A percentile compares a stretch with the other conserved stretches of the same genome.
Evolutionary conservation across 2,329 filamentous ascomycete species (phyloP).

Genomic region (Alternaria brassicae): DNA sequence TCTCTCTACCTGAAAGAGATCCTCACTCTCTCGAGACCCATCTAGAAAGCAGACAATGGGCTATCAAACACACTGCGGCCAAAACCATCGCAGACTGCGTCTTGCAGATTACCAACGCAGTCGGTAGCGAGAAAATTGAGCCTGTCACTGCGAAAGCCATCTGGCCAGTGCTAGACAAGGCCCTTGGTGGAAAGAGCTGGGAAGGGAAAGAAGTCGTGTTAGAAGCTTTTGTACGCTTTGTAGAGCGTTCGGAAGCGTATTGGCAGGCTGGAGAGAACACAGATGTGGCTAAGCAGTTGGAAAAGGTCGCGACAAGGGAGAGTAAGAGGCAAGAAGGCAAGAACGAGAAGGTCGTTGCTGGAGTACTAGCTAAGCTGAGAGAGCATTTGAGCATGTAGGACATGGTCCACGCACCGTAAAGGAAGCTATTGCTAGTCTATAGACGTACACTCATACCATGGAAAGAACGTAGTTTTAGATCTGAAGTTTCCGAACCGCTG

Average conservation of each 20-base stretch:
- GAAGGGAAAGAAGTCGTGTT: conserved; percentile 87
- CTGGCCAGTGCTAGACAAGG: conserved; percentile 85
- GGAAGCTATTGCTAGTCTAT: not conserved
- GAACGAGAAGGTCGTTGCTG: conserved; percentile 59
- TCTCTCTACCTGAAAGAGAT: conserved; percentile 87
- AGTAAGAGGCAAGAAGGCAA: conserved; percentile 88
- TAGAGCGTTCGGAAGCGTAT: conserved; percentile 67
- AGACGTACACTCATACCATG: not conserved
- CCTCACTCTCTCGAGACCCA: conserved; percentile 70
- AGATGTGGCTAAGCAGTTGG: conserved; percentile 67
- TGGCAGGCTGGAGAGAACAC: conserved; percentile 65
- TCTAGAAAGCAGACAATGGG: conserved; percentile 84
- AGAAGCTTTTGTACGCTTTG: conserved; percentile 78
- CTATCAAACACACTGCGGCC: conserved; percentile 85
- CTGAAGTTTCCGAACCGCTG: not conserved
- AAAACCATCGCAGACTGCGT: conserved; percentile 79
- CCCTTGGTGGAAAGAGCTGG: conserved; percentile 88
- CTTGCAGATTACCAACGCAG: conserved; percentile 65
- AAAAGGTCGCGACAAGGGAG: conserved; percentile 76
- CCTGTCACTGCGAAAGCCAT: conserved; percentile 67
- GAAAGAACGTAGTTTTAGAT: not conserved
- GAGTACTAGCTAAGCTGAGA: conserved; percentile 27
- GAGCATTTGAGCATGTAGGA: conserved; percentile 13
- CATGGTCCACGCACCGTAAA: not conserved
- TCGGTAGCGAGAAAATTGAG: conserved; percentile 65